These are phyloP conservation scores for Leishmania aethiopica DNA, from an alignment of 208 protist genomes.

Conservation along the genomic window DNA sequence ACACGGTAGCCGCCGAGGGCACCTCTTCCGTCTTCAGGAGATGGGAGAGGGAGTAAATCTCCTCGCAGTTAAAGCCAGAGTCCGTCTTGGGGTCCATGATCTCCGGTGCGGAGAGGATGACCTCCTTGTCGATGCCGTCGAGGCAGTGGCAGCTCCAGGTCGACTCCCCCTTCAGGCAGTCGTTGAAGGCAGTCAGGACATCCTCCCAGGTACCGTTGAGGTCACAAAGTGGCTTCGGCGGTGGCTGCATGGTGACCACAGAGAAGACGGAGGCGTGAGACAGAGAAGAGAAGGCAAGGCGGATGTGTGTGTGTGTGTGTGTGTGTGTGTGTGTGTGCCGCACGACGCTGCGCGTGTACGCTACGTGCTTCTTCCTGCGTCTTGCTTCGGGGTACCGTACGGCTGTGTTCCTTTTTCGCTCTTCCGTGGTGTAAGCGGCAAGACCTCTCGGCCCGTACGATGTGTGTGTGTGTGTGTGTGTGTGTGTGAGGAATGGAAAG, in stretches of 20 bases:
- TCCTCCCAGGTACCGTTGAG: conserved; percentile 80
- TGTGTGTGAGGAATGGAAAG: neutral
- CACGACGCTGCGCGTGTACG: neutral
- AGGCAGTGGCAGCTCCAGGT: conserved; percentile 70
- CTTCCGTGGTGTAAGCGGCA: neutral
- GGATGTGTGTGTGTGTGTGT: neutral
- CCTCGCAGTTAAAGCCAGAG: conserved; percentile 63
- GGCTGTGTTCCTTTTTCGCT: neutral
- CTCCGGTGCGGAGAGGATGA: conserved; percentile 79
- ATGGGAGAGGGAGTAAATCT: conserved; percentile 51
- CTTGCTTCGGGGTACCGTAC: neutral
- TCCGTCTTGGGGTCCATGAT: conserved; percentile 91
- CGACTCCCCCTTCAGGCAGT: conserved; percentile 33
- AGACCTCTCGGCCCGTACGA: neutral
- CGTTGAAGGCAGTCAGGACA: conserved; percentile 54
- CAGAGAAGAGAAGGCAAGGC: neutral
- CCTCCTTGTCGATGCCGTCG: conserved; percentile 69
- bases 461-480: neutral
- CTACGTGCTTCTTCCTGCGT: neutral
- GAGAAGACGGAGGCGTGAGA: neutral
- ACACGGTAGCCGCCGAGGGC: conserved; percentile 49
- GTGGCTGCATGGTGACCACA: conserved; percentile 16
- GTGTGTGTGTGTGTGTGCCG: neutral
- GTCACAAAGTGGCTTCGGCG: conserved; percentile 41
- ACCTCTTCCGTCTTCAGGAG: conserved; percentile 51